phyloP scores from a whole-genome alignment of 1,284 basidiomycete genomes.

The Ceratobasidium sp. region DNA sequence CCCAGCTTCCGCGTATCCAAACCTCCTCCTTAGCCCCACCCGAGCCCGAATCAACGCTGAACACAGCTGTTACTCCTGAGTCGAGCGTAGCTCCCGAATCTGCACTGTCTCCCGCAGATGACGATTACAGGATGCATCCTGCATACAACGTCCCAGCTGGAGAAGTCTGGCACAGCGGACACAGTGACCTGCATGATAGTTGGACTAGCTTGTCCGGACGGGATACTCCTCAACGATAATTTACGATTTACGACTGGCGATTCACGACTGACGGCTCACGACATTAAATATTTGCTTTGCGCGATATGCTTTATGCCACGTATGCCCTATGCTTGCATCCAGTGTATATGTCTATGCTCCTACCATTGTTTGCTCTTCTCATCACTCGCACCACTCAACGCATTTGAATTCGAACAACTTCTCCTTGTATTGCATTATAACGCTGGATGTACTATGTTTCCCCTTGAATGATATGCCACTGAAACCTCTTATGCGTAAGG shows the following conservation, averaged over 20 bases:
- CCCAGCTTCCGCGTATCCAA: constrained; percentile 41
- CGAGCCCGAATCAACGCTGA: constrained; percentile 18
- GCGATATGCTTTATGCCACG: background rate
- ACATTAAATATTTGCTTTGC: background rate
- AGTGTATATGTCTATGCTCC: too few relatives aligned
- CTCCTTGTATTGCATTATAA: constrained; percentile 25
- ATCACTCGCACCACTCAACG: constrained; percentile 1
- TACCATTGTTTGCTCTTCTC: too few relatives aligned
- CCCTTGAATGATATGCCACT: constrained; percentile 16
- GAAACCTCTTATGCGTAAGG: constrained; percentile 42
- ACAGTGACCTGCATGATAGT: constrained; percentile 17
- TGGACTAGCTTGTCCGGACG: constrained; percentile 37
- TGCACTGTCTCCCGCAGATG: constrained; percentile 27
- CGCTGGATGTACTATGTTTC: constrained; percentile 29
- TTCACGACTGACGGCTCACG: background rate
- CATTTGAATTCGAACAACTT: background rate
- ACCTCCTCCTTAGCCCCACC: constrained; percentile 9
- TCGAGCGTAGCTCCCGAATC: background rate
- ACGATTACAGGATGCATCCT: constrained; percentile 3
- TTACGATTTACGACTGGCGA: constrained; percentile 1
- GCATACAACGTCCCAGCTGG: constrained; percentile 33
- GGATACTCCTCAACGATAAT: constrained; percentile 24
- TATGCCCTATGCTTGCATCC: too few relatives aligned
- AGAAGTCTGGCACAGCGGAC: constrained; percentile 26
- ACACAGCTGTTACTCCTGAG: constrained; percentile 22